Conservation (phyloP, 352 stramenopile species). For the Phytophthora pseudosyringae region DNA sequence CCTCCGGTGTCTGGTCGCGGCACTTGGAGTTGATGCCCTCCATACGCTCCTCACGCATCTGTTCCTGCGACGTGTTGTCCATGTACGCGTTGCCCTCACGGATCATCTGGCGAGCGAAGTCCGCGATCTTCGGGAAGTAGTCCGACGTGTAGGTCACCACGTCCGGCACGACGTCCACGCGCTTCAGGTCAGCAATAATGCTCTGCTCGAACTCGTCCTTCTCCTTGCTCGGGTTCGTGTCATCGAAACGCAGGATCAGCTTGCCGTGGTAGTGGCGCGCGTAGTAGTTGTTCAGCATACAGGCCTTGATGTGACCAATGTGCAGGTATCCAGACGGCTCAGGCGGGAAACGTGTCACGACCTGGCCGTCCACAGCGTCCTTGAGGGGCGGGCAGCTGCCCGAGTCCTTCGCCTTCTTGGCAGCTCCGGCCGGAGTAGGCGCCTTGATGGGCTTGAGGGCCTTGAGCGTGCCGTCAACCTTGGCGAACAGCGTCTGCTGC, state of each 20-base stretch:
- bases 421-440: conserved; percentile 11
- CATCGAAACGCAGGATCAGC: conserved; percentile 99
- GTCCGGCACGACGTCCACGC: conserved; percentile 83
- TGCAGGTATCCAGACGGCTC: conserved; percentile 99
- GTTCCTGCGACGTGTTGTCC: conserved; percentile 99
- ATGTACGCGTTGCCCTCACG: conserved; percentile 97
- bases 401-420: conserved; percentile 76
- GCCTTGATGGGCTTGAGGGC: conserved; percentile 48
- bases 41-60: conserved; percentile 97
- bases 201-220: conserved; percentile 99
- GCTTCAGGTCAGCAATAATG: conserved; percentile 92
- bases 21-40: conserved; percentile 92
- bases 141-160: conserved; percentile 98
- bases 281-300: conserved; percentile 99
- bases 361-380: conserved; percentile 93
- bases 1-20: conserved; percentile 83
- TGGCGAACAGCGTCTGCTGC: conserved; percentile 63
- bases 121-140: conserved; percentile 96
- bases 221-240: conserved; percentile 99
- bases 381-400: conserved; percentile 95
- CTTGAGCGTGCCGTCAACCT: conserved; percentile 58
- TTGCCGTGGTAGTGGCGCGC: conserved; percentile 97
- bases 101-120: conserved; percentile 96
- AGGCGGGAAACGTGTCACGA: conserved; percentile 98
- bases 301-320: conserved; percentile 99